Conservation (phyloP, 306 rosid genomes). For the Albizia julibrissin region DNA sequence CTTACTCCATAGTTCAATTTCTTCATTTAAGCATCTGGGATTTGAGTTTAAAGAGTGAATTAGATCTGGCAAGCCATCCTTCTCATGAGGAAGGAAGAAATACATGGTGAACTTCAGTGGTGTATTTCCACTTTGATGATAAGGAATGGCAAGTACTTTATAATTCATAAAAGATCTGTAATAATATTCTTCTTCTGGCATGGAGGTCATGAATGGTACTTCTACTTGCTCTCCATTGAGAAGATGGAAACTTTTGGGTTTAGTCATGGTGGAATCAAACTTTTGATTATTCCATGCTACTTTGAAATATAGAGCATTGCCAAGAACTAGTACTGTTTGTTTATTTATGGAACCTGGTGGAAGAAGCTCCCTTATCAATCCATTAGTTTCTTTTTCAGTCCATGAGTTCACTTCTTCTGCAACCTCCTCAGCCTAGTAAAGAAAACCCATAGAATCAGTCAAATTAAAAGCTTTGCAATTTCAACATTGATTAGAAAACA, state of each 20-base stretch:
- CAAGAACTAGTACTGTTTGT: neutral
- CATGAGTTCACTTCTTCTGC: neutral
- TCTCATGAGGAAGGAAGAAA: neutral
- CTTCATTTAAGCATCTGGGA: neutral
- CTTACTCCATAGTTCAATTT: neutral
- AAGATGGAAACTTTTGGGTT: neutral
- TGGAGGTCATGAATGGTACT: neutral
- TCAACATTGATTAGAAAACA: no score
- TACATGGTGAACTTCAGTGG: neutral
- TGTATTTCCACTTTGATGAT: neutral
- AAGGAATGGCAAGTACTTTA: neutral
- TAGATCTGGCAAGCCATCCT: neutral
- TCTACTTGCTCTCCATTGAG: neutral
- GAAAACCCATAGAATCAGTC: no score
- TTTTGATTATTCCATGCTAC: neutral
- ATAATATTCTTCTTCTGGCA: neutral
- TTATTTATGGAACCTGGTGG: neutral
- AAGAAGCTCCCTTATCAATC: neutral
- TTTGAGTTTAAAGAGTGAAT: neutral
- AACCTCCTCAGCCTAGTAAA: neutral
- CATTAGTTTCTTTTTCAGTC: neutral
- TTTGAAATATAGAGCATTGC: neutral
- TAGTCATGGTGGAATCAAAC: neutral
- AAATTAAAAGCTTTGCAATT: no score
- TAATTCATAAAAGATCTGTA: neutral